phyloP scores from a whole-genome alignment of 2,329 filamentous ascomycete species.

The Cryphonectria parasitica region DNA sequence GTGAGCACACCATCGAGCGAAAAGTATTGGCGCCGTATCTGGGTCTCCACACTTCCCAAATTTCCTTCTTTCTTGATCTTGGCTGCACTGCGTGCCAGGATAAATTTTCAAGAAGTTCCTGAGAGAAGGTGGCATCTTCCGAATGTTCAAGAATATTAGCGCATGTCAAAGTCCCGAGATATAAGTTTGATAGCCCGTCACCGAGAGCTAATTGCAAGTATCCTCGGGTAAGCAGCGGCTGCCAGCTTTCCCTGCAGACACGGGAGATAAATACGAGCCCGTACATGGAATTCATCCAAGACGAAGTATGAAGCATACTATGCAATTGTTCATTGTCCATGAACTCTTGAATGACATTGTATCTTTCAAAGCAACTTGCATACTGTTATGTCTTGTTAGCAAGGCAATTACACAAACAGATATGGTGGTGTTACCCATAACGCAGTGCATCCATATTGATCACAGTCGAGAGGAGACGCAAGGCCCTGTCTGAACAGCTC shows the following conservation, averaged over 20 bases:
- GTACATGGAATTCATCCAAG: neutral
- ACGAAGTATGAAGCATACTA: neutral
- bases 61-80: neutral
- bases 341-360: neutral
- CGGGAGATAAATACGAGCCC: neutral
- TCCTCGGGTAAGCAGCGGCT: neutral
- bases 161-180: neutral
- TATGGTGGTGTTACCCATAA: neutral
- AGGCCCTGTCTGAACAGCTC: constrained; percentile 4
- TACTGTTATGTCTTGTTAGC: neutral
- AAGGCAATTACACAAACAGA: neutral
- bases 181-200: accelerated
- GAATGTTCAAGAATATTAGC: neutral
- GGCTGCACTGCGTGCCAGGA: neutral
- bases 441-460: accelerated
- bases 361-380: neutral
- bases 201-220: neutral
- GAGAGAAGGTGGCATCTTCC: neutral
- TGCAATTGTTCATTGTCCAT: neutral
- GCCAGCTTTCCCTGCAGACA: neutral
- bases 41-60: neutral
- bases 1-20: neutral
- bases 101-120: no score
- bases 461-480: constrained; percentile 11
- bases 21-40: neutral